Percentiles rank a stretch among this genome's conserved stretches.
phyloP scores from a whole-genome alignment of 345 rosid genomes.

The Microthlaspi erraticum region DNA sequence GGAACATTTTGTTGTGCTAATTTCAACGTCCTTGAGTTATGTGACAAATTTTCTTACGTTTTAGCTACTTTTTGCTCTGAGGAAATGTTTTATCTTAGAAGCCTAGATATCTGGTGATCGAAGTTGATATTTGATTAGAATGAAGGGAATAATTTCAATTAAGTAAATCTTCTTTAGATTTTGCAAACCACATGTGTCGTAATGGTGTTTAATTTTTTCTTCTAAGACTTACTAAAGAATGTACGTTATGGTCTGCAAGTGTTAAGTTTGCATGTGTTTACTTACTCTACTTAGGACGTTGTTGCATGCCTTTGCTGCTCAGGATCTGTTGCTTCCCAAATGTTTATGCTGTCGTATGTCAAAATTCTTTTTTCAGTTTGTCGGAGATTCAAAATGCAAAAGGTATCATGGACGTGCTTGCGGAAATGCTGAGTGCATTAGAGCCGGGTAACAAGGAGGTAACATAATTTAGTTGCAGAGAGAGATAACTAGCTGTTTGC shows the following conservation, averaged over 20 bases:
- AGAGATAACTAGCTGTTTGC: slow-evolving; percentile 26
- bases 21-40: slow-evolving; percentile 17
- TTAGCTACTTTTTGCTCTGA: slow-evolving; percentile 21
- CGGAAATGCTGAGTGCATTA: slow-evolving; percentile 97
- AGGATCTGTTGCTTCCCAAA: slow-evolving; percentile 35
- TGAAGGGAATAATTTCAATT: background rate
- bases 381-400: slow-evolving; percentile 98
- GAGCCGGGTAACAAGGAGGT: slow-evolving; percentile 95
- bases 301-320: slow-evolving; percentile 21
- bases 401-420: slow-evolving; percentile 95
- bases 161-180: slow-evolving; percentile 4
- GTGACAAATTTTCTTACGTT: background rate
- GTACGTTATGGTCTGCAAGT: slow-evolving; percentile 8
- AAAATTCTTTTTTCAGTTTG: slow-evolving; percentile 64
- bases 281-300: slow-evolving; percentile 8
- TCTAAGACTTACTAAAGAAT: slow-evolving; percentile 7
- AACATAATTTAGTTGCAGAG: slow-evolving; percentile 31
- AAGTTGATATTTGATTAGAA: slow-evolving; percentile 22
- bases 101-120: slow-evolving; percentile 17
- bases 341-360: slow-evolving; percentile 32
- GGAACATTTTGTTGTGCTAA: slow-evolving; percentile 1
- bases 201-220: background rate
- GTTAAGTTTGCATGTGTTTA: background rate
- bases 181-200: background rate
- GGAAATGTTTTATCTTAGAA: slow-evolving; percentile 17